A percentile compares a stretch with the other conserved stretches of the same genome.
Evolutionary conservation across 2,329 filamentous ascomycete genomes (phyloP).

Genomic region (Gnomoniopsis sp.): DNA sequence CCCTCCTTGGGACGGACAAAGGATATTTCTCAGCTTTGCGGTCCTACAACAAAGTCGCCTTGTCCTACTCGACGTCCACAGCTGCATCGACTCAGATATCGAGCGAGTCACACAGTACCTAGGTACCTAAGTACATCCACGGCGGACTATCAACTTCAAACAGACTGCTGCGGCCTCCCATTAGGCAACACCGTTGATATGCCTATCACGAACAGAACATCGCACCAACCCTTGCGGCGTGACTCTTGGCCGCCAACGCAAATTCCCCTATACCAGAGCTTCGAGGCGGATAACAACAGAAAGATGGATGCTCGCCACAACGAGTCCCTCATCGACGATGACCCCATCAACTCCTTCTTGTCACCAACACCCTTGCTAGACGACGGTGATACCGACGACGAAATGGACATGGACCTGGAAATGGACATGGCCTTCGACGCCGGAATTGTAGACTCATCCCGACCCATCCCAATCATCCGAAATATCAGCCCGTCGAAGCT

Average conservation of each 20-base stretch:
- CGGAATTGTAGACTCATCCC: constrained; percentile 50
- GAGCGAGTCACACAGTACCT: neutral
- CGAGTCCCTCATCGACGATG: constrained; percentile 40
- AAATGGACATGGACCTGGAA: constrained; percentile 37
- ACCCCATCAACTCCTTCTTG: constrained; percentile 55
- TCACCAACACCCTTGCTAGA: constrained; percentile 44
- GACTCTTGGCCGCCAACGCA: constrained; percentile 54
- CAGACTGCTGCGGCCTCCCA: neutral
- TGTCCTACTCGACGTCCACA: constrained; percentile 14
- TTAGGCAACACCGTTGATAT: neutral
- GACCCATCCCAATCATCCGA: constrained; percentile 43
- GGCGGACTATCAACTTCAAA: neutral
- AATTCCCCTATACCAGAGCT: constrained; percentile 40
- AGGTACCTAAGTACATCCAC: no score
- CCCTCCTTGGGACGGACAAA: constrained; percentile 10
- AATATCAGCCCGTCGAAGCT: constrained; percentile 57
- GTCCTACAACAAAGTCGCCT: neutral
- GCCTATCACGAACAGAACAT: constrained; percentile 3
- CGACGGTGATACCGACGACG: constrained; percentile 33
- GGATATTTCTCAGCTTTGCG: constrained; percentile 1
- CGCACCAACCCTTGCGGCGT: constrained; percentile 26
- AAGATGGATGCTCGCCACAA: constrained; percentile 41
- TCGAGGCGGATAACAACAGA: constrained; percentile 37
- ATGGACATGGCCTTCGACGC: constrained; percentile 53
- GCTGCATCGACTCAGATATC: constrained; percentile 2